Evolutionary conservation across 495 filamentous ascomycete species (phyloP).

Genomic region (Tuber umbilicatum): DNA sequence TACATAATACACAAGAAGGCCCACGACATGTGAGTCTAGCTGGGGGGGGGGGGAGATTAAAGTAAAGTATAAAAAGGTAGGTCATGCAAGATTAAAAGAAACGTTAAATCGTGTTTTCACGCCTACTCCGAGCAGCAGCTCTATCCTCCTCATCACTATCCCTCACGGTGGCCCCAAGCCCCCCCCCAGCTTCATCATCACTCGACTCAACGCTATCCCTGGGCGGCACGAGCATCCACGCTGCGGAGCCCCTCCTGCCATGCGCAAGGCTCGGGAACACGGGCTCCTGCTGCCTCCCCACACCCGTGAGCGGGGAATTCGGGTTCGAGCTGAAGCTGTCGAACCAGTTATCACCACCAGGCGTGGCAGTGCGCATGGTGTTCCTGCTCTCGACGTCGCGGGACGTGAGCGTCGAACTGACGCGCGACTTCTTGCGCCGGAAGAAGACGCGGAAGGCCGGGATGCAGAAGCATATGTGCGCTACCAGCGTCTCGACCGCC

Average conservation of each 20-base stretch:
- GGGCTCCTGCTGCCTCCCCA: not conserved
- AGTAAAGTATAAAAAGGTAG: slow-evolving; percentile 2
- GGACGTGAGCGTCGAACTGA: not conserved
- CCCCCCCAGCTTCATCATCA: not conserved
- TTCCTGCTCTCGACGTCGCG: slow-evolving; percentile 22
- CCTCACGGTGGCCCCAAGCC: not conserved
- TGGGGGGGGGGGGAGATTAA: slow-evolving; percentile 6
- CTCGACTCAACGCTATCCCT: not conserved
- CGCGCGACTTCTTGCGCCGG: slow-evolving; percentile 21
- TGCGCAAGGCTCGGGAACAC: not conserved
- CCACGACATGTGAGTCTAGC: too few relatives aligned
- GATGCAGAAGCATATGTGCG: slow-evolving; percentile 31
- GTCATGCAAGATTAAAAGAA: not conserved
- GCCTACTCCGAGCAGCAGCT: not conserved
- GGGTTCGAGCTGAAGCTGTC: slow-evolving; percentile 9
- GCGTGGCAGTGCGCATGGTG: slow-evolving; percentile 12
- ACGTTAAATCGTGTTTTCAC: not conserved
- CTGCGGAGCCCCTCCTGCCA: not conserved
- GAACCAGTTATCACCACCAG: slow-evolving; percentile 31
- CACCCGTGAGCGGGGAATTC: not conserved
- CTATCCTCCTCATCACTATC: not conserved
- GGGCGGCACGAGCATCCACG: not conserved
- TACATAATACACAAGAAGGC: not conserved
- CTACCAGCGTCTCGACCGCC: slow-evolving; percentile 24
- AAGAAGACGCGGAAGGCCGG: slow-evolving; percentile 32